phyloP scores from a whole-genome alignment of 257 asterid species.

The Plantago major region DNA sequence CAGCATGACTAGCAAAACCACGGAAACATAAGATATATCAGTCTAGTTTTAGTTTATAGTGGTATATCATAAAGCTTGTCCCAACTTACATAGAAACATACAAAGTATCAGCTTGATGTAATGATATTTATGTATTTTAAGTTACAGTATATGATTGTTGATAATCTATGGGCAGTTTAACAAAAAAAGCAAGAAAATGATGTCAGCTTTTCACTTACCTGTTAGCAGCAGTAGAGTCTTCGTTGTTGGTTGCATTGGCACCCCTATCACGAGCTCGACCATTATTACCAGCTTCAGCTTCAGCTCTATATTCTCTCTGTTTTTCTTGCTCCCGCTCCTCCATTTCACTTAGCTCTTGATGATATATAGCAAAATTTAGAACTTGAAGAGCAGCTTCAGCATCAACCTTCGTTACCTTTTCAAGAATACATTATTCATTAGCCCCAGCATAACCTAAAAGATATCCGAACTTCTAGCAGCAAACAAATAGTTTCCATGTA shows the following conservation, averaged over 20 bases:
- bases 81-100: neutral
- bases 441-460: constrained; percentile 8
- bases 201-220: constrained; percentile 33
- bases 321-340: constrained; percentile 82
- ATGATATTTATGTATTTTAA: neutral
- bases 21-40: constrained; percentile 13
- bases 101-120: neutral
- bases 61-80: neutral
- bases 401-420: constrained; percentile 73
- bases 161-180: neutral
- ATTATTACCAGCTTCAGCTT: constrained; percentile 39
- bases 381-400: constrained; percentile 91
- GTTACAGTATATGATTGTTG: neutral
- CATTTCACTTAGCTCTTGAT: constrained; percentile 96
- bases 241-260: constrained; percentile 9
- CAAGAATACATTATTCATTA: constrained; percentile 15
- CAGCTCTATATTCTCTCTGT: constrained; percentile 45
- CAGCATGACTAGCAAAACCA: constrained; percentile 39
- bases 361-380: constrained; percentile 94
- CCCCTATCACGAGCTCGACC: constrained; percentile 25
- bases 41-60: neutral
- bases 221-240: constrained; percentile 37
- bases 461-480: constrained; percentile 8
- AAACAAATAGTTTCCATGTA: neutral
- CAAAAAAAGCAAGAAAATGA: neutral